Evolutionary conservation across 139 green algal genomes (phyloP).

Genomic region (Zygnema circumcarinatum): DNA sequence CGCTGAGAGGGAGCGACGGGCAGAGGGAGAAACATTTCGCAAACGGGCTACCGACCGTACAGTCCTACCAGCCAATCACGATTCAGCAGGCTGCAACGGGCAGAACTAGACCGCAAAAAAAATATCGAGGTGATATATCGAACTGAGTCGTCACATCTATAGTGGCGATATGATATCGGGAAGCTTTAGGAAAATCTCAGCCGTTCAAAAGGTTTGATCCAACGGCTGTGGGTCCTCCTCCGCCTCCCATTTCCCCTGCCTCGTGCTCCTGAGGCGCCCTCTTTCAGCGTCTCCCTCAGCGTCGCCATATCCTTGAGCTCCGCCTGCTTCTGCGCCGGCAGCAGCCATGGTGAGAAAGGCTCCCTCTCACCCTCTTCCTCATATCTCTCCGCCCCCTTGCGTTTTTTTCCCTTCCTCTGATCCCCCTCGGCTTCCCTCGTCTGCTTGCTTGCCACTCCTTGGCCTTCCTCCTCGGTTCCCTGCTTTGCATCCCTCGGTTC

Average conservation of each 20-base stretch:
- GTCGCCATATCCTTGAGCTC: not conserved
- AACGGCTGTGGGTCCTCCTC: too few species aligned
- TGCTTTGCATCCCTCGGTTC: not conserved
- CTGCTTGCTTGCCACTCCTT: not conserved
- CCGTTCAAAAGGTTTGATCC: too few species aligned
- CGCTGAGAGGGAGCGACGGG: too few species aligned
- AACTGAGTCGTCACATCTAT: too few species aligned
- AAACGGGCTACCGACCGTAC: too few species aligned
- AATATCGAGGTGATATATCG: too few species aligned
- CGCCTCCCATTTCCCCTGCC: not conserved
- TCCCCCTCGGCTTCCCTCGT: not conserved
- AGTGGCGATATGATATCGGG: too few species aligned
- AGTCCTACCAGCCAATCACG: too few species aligned
- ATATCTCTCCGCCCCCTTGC: not conserved
- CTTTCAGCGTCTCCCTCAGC: not conserved
- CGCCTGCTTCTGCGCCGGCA: not conserved
- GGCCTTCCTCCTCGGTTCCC: not conserved
- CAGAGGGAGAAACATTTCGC: too few species aligned
- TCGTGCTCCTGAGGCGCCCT: not conserved
- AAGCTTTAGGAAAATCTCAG: too few species aligned
- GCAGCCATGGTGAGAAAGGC: not conserved
- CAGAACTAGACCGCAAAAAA: too few species aligned
- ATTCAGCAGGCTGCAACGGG: too few species aligned
- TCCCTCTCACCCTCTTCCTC: not conserved
- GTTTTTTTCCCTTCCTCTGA: not conserved